Percentiles rank a stretch among this genome's conserved stretches.
Evolutionary conservation across 2,329 filamentous ascomycete genomes (phyloP).

Genomic region (Ophioceras dolichostomum): DNA sequence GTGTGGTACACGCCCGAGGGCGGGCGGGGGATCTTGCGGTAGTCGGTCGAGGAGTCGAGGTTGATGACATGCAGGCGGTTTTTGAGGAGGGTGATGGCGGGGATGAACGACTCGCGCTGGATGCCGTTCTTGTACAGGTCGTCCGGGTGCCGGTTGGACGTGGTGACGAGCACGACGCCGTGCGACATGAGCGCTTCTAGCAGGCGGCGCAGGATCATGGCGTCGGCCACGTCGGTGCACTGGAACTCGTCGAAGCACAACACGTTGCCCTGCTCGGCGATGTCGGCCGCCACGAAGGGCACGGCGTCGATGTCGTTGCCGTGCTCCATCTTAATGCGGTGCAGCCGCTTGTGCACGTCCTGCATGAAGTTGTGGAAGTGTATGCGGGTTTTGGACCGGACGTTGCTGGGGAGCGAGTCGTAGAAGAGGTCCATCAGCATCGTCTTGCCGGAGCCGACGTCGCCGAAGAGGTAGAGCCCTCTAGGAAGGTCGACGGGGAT

Average conservation of each 20-base stretch:
- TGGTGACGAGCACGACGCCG: constrained; percentile 92
- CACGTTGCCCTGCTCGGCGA: constrained; percentile 73
- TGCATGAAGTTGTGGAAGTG: constrained; percentile 99
- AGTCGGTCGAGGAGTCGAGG: constrained; percentile 89
- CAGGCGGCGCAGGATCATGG: constrained; percentile 86
- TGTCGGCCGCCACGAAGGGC: constrained; percentile 88
- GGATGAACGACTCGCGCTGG: constrained; percentile 88
- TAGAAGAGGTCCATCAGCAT: constrained; percentile 99
- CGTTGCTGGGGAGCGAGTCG: constrained; percentile 73
- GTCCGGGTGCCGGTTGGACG: constrained; percentile 90
- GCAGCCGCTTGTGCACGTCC: constrained; percentile 82
- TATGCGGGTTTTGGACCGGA: constrained; percentile 77
- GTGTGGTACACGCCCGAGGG: constrained; percentile 91
- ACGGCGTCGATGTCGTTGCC: constrained; percentile 84
- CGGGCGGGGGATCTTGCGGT: constrained; percentile 90
- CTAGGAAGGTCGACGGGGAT: constrained; percentile 69
- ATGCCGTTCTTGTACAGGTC: constrained; percentile 98
- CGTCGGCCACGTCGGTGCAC: constrained; percentile 94
- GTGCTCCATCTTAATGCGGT: constrained; percentile 78
- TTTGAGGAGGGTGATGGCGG: constrained; percentile 88
- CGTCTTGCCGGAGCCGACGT: constrained; percentile 95
- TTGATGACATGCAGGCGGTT: constrained; percentile 78
- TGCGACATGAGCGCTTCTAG: constrained; percentile 90
- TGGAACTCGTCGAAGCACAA: constrained; percentile 99
- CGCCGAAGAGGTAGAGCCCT: constrained; percentile 88